phyloP scores from a whole-genome alignment of 164 flowering plant species.

The Akebia trifoliata region DNA sequence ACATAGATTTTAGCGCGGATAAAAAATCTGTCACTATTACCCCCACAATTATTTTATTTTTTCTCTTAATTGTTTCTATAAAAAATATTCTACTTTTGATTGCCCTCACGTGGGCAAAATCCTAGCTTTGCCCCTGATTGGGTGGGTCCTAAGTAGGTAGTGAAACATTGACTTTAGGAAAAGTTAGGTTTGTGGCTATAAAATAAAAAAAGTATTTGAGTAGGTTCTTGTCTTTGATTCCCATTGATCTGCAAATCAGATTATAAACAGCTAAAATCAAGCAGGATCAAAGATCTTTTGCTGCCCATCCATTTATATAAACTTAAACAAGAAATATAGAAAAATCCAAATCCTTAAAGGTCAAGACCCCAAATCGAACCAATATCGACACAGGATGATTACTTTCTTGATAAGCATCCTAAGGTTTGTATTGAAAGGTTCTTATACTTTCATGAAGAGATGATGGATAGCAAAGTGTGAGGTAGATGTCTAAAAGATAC shows the following conservation, averaged over 20 bases:
- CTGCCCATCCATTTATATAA: not conserved
- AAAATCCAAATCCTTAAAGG: not conserved
- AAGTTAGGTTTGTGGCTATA: not conserved
- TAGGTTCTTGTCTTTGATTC: no score
- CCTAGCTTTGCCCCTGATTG: no score
- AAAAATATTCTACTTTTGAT: no score
- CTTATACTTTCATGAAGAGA: not conserved
- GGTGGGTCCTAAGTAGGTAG: no score
- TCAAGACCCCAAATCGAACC: not conserved
- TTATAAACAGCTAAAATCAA: not conserved
- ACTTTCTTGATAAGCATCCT: not conserved
- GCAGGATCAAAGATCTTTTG: not conserved
- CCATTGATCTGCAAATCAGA: not conserved
- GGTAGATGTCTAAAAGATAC: no score
- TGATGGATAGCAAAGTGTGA: no score
- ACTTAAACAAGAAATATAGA: not conserved
- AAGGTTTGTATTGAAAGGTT: not conserved
- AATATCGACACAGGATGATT: not conserved
- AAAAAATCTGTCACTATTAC: no score
- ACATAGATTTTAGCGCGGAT: no score
- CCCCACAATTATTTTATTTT: no score
- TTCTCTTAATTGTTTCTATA: no score
- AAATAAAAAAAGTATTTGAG: no score
- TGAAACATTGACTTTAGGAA: not conserved
- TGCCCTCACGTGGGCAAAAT: no score